Base-by-base conservation (phyloP, 495 filamentous ascomycete species). In the Letharia lupina region DNA sequence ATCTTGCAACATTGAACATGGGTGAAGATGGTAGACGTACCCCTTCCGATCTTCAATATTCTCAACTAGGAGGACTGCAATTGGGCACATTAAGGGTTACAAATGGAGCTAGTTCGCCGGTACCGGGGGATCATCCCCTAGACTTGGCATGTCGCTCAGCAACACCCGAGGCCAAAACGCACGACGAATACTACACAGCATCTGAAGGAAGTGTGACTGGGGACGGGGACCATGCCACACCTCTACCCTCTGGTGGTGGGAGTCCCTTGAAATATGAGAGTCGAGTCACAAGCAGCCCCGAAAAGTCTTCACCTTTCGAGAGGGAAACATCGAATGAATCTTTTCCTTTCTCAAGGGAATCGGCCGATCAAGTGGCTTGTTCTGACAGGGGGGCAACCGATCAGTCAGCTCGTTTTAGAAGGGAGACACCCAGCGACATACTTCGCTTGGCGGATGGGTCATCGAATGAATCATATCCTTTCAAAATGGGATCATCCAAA, bases 71-170 rank as follows among this genome's bases (percentile, higher is more conserved):
- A 42, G 77, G 78, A 3, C 72, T 83, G 35, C 79, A 78, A 52
- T 62, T 81, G 28, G 81, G 81, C 23, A 82, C 80, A 18, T 64
- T 83, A 59, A 76, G 80, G 18, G 77, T 83, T 5, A 81, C 81
- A 3, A 83, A 83, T 65, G 77, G 76, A 12, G 77, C 77, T 57
- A 67, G 69, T 35, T 82, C 79, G 20, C 79, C 80, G 3, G 78
- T 74, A 50, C 71, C 77, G n/a, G 77, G 76, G 50, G 74, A 78
- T 33, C 76, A 74, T 13, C 69, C 69, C 40, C 71, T 72, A 42
- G 45, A 64, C 18, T 5, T 48, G 23, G 1, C 52, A 12, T 31
- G 6, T 56, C 42, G 31, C n/a, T 62, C 64, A 6, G 41, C 41
- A 31, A 63, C 58, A 44, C 42, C 56, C 31, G 41, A 66, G 39